Evolutionary conservation across 2,329 filamentous ascomycete genomes (phyloP), one percentile per base, ranked within the genome.

Genomic region (Curvularia hawaiiensis): DNA sequence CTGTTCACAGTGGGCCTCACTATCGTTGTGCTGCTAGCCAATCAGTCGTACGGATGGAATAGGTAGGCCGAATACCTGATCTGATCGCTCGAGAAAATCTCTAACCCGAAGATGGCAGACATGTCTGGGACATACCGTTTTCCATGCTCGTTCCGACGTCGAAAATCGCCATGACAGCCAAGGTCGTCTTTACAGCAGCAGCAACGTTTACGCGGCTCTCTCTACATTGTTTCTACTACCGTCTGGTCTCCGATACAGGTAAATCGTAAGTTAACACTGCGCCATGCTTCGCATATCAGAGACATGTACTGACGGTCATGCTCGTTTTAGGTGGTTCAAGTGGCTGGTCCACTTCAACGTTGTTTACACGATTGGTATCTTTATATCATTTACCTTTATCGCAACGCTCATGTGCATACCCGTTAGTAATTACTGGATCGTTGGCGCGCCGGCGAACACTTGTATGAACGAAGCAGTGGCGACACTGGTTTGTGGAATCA

Each of bases 151-250:
- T 45, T 22, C 58, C 66, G 16, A 67, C 59, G 3, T 54, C 54
- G 22, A 78, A 79, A 53, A 72, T 79, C 14, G 79, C 77, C 3
- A 75, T 81, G 63, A 65, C 69, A 1, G 73, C 79, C 4, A 81
- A 81, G 60, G 50, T 79, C 7, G 63, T 78, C 4, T 81, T 80
- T 59, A 74, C 72, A 2, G 63, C 73, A 12, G 78, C 79, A 2
- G 70, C 79, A 0, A 77, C 75, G 0, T 80, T 79, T 55, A 80
- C 78, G 0, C 69, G 79, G 16, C 67, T 80, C 16, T 80, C 78
- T 0, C 67, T 82, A 9, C 75, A 80, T 33, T 77, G 70, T 61
- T 80, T 81, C 63, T 82, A 81, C 60, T 80, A 80, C 51, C 75
- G 80, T 12, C 67, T 81, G 10, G 69, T 80, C 8, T 57, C 72